phyloP scores from a whole-genome alignment of 1,284 basidiomycete genomes.

The Microbotryomycetes sp. region DNA sequence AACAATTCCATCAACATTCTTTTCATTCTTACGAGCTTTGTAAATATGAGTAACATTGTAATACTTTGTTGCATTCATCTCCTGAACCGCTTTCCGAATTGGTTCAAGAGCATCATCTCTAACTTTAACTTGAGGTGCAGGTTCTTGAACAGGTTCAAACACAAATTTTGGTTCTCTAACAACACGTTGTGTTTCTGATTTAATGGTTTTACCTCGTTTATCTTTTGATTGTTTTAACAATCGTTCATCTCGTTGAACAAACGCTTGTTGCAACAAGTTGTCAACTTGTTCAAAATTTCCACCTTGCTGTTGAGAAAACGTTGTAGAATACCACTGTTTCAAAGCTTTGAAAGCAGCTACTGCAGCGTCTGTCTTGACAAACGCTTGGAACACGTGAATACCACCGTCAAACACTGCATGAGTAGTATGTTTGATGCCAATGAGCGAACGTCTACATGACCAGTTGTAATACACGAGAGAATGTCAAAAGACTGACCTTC shows the following conservation, averaged over 20 bases:
- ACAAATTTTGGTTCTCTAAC: background rate
- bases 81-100: background rate
- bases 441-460: background rate
- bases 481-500: slow-evolving; percentile 52
- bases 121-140: background rate
- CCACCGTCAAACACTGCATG: slow-evolving; percentile 11
- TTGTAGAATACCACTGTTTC: background rate
- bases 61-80: background rate
- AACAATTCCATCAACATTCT: background rate
- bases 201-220: too few species aligned
- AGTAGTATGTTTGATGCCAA: too few species aligned
- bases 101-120: background rate
- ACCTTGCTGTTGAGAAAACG: background rate
- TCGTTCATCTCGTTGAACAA: background rate
- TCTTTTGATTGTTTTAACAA: background rate
- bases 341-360: background rate
- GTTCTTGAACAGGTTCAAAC: background rate
- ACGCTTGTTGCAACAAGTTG: background rate
- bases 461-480: background rate
- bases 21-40: background rate
- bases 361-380: background rate
- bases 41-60: background rate
- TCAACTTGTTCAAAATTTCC: background rate
- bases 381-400: slow-evolving; percentile 15
- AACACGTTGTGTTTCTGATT: background rate